Evolutionary conservation across 441 rosid species (phyloP).

Genomic region (Euphorbia celastroides): DNA sequence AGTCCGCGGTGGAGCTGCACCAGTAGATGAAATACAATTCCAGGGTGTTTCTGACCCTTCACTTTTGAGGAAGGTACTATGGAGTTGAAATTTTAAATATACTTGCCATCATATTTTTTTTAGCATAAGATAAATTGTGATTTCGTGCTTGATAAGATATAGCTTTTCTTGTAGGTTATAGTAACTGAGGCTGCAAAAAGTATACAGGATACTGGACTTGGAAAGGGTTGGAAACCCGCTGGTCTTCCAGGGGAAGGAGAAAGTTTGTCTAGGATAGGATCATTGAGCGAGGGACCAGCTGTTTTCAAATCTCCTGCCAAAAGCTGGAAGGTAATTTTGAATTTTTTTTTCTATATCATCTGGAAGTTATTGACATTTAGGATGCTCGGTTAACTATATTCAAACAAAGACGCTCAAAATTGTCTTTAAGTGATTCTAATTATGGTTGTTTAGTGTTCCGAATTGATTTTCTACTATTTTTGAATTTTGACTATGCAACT

Average conservation of each 20-base stretch:
- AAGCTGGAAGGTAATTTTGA: conserved; percentile 43
- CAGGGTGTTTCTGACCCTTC: conserved; percentile 61
- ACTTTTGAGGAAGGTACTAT: conserved; percentile 47
- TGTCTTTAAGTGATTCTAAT: background rate
- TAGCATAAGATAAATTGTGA: conserved; percentile 3
- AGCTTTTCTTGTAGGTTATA: conserved; percentile 39
- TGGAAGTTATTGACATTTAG: background rate
- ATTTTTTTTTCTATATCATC: background rate
- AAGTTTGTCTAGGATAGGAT: conserved; percentile 29
- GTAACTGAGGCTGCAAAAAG: conserved; percentile 57
- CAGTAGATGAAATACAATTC: conserved; percentile 62
- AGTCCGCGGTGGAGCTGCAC: conserved; percentile 51
- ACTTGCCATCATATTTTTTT: background rate
- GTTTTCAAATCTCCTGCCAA: conserved; percentile 46
- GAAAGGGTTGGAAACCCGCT: conserved; percentile 43
- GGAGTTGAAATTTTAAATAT: conserved; percentile 4
- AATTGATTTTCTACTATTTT: no score
- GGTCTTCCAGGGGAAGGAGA: conserved; percentile 36
- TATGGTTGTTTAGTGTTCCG: no score
- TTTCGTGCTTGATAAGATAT: background rate
- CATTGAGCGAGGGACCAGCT: conserved; percentile 42
- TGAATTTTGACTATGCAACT: no score
- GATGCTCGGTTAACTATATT: background rate
- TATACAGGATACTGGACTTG: conserved; percentile 38
- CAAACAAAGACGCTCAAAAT: background rate